Percentiles rank a stretch among this genome's conserved stretches.
These are phyloP conservation scores for Fusarium continuum DNA, from an alignment of 2,329 filamentous ascomycete genomes.

Conservation along the genomic window DNA sequence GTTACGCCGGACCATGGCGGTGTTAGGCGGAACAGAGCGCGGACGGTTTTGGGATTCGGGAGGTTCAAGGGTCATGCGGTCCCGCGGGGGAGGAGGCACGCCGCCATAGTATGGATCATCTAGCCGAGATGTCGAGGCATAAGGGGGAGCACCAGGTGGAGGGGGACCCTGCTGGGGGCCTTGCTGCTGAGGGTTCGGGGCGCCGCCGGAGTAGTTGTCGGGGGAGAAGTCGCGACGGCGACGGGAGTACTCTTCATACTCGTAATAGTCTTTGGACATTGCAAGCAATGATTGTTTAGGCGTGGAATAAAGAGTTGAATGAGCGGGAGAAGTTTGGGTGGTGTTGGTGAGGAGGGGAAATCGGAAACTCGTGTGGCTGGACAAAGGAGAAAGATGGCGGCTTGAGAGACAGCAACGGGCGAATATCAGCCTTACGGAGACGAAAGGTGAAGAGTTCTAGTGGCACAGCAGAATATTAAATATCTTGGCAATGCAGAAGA, in stretches of 20 bases:
- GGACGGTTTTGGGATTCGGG: conserved; percentile 43
- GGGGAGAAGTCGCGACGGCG: conserved; percentile 46
- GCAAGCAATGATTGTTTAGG: not conserved
- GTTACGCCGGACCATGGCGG: conserved; percentile 37
- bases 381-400: conserved; percentile 1
- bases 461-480: conserved; percentile 3
- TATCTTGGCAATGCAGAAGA: not conserved
- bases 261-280: conserved; percentile 45
- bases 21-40: conserved; percentile 48
- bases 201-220: conserved; percentile 46
- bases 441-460: not conserved
- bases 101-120: conserved; percentile 40
- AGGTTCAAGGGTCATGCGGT: conserved; percentile 45
- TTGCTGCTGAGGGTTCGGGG: conserved; percentile 24
- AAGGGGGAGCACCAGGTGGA: conserved; percentile 33
- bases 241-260: conserved; percentile 43
- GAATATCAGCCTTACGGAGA: conserved; percentile 21
- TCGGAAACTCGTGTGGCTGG: conserved; percentile 10
- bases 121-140: conserved; percentile 38
- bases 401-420: not conserved
- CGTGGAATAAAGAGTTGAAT: not conserved
- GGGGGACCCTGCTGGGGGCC: conserved; percentile 22
- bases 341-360: not conserved
- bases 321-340: not conserved
- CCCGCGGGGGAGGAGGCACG: conserved; percentile 34